Base-by-base conservation (phyloP, 2,329 filamentous ascomycete genomes). In the Scopulariopsis brevicaulis region DNA sequence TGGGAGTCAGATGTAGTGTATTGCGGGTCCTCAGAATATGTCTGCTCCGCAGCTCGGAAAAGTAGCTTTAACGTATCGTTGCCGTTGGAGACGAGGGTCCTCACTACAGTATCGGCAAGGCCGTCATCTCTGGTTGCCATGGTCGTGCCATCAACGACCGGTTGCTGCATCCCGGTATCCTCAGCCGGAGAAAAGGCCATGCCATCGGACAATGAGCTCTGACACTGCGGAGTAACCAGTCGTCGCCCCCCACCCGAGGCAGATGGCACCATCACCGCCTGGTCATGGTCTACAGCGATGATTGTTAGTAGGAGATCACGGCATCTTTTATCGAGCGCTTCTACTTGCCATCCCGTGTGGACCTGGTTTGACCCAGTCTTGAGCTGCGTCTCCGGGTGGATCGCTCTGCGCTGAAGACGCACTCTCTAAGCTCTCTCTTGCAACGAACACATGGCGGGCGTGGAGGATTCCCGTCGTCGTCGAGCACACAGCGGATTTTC, bases 31-130 rank as follows among this genome's bases (percentile, higher is more conserved):
- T 53, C 6, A 12, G 34, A 6, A 12, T 35, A 6, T 35, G 50
- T 51, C 1, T 62, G 53, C 28, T 64, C 61, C 6, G 62, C 60
- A 6, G 77, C 77, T 58, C 80, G 76, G 58, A 80, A 80, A 1
- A 81, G 67, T 20, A 81, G 68, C 53, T 77, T 78, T 37, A 80
- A 63, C 6, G 78, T 77, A 68, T 80, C 77, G 56, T 78, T 80
- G 14, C 76, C 75, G 59, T 74, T 80, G 0, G 77, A 77, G 3
- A 81, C 78, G 11, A 80, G 74, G 0, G 72, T 77, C 54, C 73
- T 66, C 66, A 78, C 73, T 20, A 77, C 58, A 25, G 58, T 60
- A 3, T 60, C 59, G 1, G 60, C 56, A 6, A 62, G 10, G 4
- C 40, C 40, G 12, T 35, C 12, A 35, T 35, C 34, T 35, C 7